Percentiles rank a stretch among this genome's conserved stretches.
Evolutionary conservation across 306 rosid genomes (phyloP).

Genomic region (Purshia tridentata): DNA sequence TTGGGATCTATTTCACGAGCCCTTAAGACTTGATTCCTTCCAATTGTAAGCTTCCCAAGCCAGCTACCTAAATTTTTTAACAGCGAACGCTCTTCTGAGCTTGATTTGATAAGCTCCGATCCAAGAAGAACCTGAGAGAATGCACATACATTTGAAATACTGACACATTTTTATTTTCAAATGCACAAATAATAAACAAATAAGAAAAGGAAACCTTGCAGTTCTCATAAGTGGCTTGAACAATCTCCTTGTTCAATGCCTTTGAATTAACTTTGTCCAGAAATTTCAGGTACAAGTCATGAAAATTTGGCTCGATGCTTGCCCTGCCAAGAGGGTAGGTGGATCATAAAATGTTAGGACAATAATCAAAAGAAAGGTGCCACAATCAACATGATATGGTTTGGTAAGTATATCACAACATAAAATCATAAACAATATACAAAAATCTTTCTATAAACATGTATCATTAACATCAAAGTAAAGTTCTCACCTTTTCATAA

Average conservation of each 20-base stretch:
- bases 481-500: conserved; percentile 82
- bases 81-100: conserved; percentile 97
- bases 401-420: no score
- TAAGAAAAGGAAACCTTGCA: conserved; percentile 70
- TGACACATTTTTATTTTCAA: not conserved
- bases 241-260: conserved; percentile 79
- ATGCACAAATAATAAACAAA: not conserved
- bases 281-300: conserved; percentile 89
- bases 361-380: not conserved
- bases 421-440: not conserved
- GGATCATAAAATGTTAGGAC: not conserved
- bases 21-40: conserved; percentile 89
- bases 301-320: conserved; percentile 97
- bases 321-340: conserved; percentile 55
- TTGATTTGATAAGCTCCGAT: conserved; percentile 94
- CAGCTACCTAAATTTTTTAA: conserved; percentile 98
- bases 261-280: conserved; percentile 83
- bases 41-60: conserved; percentile 98
- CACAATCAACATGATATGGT: not conserved
- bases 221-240: conserved; percentile 88
- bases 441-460: not conserved
- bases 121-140: conserved; percentile 84
- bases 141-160: not conserved
- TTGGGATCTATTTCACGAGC: conserved; percentile 99
- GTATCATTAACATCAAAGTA: not conserved